phyloP scores from a whole-genome alignment of 257 asterid species.

The Solanum arcanum region DNA sequence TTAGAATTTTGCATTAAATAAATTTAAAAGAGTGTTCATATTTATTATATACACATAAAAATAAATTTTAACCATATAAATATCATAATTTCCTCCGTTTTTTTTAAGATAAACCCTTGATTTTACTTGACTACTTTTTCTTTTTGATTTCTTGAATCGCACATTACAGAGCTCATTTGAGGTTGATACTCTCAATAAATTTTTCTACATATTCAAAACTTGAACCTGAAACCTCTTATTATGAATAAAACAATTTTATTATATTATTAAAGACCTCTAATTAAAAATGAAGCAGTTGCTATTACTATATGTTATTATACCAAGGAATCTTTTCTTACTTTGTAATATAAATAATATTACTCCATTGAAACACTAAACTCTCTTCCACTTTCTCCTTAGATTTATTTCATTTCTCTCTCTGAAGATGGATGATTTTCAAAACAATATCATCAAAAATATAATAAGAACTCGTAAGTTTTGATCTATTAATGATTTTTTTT shows the following conservation, averaged over 20 bases:
- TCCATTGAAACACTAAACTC: neutral
- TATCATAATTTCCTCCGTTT: too few relatives aligned
- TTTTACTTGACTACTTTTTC: fast-evolving
- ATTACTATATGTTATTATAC: neutral
- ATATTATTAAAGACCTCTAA: neutral
- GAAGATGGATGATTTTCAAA: neutral
- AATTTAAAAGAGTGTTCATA: too few relatives aligned
- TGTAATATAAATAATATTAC: neutral
- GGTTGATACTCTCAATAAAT: too few relatives aligned
- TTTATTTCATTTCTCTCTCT: neutral
- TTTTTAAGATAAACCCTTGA: too few relatives aligned
- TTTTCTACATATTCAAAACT: too few relatives aligned
- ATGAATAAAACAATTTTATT: fast-evolving
- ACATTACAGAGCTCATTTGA: too few relatives aligned
- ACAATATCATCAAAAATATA: neutral
- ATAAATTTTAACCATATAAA: too few relatives aligned
- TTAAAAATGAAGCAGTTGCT: fast-evolving
- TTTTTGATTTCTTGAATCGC: too few relatives aligned
- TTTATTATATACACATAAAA: too few relatives aligned
- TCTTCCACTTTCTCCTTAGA: neutral
- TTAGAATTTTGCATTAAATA: neutral
- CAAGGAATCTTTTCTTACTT: neutral
- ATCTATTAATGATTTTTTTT: neutral
- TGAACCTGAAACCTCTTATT: fast-evolving
- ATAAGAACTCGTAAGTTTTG: neutral